phyloP scores from a whole-genome alignment of 176 grass and related monocot genomes.

The Musa schizocarpa region DNA sequence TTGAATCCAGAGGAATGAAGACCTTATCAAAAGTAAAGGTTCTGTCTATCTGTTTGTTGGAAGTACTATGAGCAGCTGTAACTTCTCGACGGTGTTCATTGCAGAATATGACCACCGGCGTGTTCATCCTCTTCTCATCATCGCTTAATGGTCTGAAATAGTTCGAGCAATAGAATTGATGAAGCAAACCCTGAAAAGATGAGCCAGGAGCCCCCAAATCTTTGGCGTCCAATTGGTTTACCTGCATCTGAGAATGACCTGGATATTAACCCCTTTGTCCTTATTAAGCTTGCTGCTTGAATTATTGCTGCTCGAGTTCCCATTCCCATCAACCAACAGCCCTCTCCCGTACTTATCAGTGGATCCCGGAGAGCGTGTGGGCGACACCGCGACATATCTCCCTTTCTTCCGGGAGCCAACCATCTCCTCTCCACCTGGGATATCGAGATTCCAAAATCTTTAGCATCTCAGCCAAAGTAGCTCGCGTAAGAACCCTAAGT shows the following conservation, averaged over 20 bases:
- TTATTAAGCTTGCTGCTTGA: slow-evolving; percentile 22
- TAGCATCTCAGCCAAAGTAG: not conserved
- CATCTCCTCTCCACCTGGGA: slow-evolving; percentile 4
- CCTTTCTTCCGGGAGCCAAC: slow-evolving; percentile 7
- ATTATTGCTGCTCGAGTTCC: not conserved
- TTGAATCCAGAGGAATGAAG: not conserved
- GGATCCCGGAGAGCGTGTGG: not conserved
- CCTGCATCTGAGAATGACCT: slow-evolving; percentile 94
- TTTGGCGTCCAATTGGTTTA: slow-evolving; percentile 7
- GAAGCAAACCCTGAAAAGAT: not conserved
- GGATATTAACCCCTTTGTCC: slow-evolving; percentile 56
- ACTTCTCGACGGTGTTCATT: slow-evolving; percentile 59
- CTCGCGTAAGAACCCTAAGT: not conserved
- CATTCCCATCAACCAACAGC: slow-evolving; percentile 2
- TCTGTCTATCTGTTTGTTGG: slow-evolving; percentile 66
- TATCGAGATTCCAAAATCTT: not conserved
- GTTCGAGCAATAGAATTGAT: not conserved
- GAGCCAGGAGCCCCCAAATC: not conserved
- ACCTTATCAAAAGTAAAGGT: slow-evolving; percentile 83
- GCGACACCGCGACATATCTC: slow-evolving; percentile 3
- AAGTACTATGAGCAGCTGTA: slow-evolving; percentile 42
- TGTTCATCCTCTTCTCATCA: slow-evolving; percentile 41
- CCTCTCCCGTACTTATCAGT: slow-evolving; percentile 2
- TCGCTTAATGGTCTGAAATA: slow-evolving; percentile 49
- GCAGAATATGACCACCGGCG: slow-evolving; percentile 54